Evolutionary conservation across 2,329 filamentous ascomycete genomes (phyloP), one percentile per base, ranked within the genome.

Genomic region (Cercospora sp.): DNA sequence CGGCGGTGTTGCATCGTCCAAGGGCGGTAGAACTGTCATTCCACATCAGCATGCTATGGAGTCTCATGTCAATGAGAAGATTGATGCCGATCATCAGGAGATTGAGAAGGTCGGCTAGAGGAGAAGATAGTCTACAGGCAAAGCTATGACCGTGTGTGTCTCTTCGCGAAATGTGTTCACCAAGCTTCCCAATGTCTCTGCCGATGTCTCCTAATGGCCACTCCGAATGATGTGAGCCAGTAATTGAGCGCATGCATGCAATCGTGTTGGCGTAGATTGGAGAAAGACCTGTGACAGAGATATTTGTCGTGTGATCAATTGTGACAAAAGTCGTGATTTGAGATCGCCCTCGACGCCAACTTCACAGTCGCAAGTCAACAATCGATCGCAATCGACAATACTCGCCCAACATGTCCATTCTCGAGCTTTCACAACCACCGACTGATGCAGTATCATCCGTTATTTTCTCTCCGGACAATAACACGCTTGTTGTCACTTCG

Each of bases 361-460:
- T 58, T 58, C 26, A 34, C 30, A 37, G 4, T 5, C 28, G 26
- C 21, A 26, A 40, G 30, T 63, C 21, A 63, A 55, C 61, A 63
- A 63, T 34, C 28, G n/a, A 63, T 28, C n/a, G 45, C 32, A 53
- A 13, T 49, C 62, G 5, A n/a, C 55, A 62, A 13, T 45, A 58
- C 49, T 16, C n/a, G 16, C 32, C 32, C 63, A 61, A n/a, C 24
- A 69, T 69, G 67, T 66, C 63, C 40, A 34, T 71, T 26, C 32
- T 70, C 82, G 91, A 95, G 81, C 87, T 97, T 77, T 86, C 89
- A 69, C 88, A 92, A 75, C 90, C 93, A 58, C 95, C 95, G 10
- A 87, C 86, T 74, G 95, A 99, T 81, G 92, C 91, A 75, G 91
- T 98, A 75, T 97, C 94, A 59, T 86, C 93, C 26, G 84, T 98